These are phyloP conservation scores for Cladophialophora immunda DNA, from an alignment of 2,329 filamentous ascomycete genomes.

Conservation along the genomic window DNA sequence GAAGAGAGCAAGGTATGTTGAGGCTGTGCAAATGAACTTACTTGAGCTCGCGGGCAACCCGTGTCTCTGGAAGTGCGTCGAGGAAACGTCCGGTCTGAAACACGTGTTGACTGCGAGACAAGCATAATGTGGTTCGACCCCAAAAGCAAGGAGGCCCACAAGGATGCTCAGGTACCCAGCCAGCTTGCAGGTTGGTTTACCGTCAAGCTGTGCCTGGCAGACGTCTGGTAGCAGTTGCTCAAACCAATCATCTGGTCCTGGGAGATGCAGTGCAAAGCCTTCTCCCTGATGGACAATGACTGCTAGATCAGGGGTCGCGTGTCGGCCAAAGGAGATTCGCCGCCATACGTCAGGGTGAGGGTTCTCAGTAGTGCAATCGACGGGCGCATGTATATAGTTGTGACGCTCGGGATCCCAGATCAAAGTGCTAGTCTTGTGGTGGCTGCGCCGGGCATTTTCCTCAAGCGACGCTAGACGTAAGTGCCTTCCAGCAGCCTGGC, in stretches of 20 bases:
- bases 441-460: neutral
- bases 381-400: conserved; percentile 23
- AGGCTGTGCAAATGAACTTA: conserved; percentile 13
- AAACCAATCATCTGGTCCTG: conserved; percentile 28
- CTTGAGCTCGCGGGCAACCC: neutral
- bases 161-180: conserved; percentile 31
- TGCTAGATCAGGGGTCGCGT: conserved; percentile 2
- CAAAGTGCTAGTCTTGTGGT: conserved; percentile 21
- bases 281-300: conserved; percentile 17
- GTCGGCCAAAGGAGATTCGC: conserved; percentile 22
- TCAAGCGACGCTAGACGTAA: neutral
- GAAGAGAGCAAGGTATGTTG: neutral
- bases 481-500: neutral
- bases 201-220: conserved; percentile 6
- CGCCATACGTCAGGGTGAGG: conserved; percentile 7
- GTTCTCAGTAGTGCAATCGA: conserved; percentile 17
- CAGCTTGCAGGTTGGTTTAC: conserved; percentile 14
- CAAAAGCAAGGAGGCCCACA: conserved; percentile 24
- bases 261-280: conserved; percentile 7
- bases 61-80: conserved; percentile 18
- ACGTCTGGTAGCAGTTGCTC: conserved; percentile 24
- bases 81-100: conserved; percentile 18
- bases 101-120: conserved; percentile 9
- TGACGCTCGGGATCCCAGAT: conserved; percentile 31
- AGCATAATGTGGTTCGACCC: neutral